Base-by-base conservation (phyloP, 2,329 filamentous ascomycete genomes). In the Allantophomopsis cytisporea region DNA sequence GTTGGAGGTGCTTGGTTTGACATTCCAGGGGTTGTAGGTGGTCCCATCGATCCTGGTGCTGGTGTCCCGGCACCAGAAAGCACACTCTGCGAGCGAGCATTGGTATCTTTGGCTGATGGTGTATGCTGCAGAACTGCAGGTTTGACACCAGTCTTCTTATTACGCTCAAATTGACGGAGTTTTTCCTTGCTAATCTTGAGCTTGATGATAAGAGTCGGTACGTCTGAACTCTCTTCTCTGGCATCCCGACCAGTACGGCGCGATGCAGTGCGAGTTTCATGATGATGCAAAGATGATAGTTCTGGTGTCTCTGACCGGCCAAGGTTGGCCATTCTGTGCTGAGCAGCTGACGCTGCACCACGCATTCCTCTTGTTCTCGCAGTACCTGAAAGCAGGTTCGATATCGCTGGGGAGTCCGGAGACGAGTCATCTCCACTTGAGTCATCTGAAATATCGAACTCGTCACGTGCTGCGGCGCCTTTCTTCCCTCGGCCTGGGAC, bases 261-360 rank as follows among this genome's bases (percentile, higher is more conserved):
- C 7, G 65, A 69, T 5, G 80, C 79, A 7, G 73, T 76, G 50
- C 87, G 69, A 1, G 81, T 74, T 57, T 94, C 86, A 50, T 83
- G 76, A 50, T 78, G 78, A 49, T 79, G 80, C 48, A 71, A 64
- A 40, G 67, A 72, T 5, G 78, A 71, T 8, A 79, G 67, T 57
- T 96, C 91, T 3, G 91, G 91, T 0, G 91, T 96, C 56, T 88
- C 84, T 23, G 89, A 95, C 44, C 91, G 80, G 37, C 79, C 77
- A 37, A 85, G 56, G 46, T 84, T 81, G 30, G 80, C 80, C 76
- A 96, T 89, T 41, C 88, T 82, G 47, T 86, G 84, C 55, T 89
- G 83, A 4, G 89, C 89, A 34, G 81, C 83, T 18, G 79, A 80
- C 13, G 89, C 89, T 13, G 89, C 89, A 39, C 86, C 87, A 41